Percentiles rank a stretch among this genome's conserved stretches.
Conservation (phyloP, 148 eudicot species). For the Chenopodium album region DNA sequence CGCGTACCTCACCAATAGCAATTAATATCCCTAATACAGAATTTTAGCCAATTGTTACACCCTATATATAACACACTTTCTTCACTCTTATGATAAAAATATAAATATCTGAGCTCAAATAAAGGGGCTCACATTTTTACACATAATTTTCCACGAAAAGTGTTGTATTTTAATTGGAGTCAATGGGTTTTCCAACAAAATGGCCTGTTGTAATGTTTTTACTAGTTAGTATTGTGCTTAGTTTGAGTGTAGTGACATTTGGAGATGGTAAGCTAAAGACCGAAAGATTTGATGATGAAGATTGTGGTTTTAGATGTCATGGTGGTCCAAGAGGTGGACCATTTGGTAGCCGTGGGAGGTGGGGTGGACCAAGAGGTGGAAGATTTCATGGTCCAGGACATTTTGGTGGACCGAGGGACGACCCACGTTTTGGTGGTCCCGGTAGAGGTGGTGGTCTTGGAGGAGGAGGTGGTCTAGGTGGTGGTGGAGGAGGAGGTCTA, state of each 20-base stretch:
- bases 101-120: neutral
- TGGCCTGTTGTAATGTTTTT: constrained; percentile 12
- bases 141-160: neutral
- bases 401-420: constrained; percentile 12
- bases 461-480: constrained; percentile 28
- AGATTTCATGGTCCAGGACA: constrained; percentile 24
- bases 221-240: constrained; percentile 22
- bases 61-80: constrained; percentile 13
- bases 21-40: constrained; percentile 22
- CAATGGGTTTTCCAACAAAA: constrained; percentile 17
- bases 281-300: constrained; percentile 24
- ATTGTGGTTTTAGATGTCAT: constrained; percentile 30
- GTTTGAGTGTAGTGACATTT: constrained; percentile 28
- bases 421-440: constrained; percentile 14
- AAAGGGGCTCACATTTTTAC: neutral
- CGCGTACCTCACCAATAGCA: constrained; percentile 31
- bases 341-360: constrained; percentile 20
- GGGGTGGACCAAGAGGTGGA: constrained; percentile 25
- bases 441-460: constrained; percentile 21
- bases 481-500: constrained; percentile 15
- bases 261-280: constrained; percentile 22
- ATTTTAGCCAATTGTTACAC: neutral
- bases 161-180: neutral
- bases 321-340: constrained; percentile 19
- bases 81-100: neutral